phyloP scores from a whole-genome alignment of 192 early-diverging fungal genomes.

The Polychytrium aggregatum region DNA sequence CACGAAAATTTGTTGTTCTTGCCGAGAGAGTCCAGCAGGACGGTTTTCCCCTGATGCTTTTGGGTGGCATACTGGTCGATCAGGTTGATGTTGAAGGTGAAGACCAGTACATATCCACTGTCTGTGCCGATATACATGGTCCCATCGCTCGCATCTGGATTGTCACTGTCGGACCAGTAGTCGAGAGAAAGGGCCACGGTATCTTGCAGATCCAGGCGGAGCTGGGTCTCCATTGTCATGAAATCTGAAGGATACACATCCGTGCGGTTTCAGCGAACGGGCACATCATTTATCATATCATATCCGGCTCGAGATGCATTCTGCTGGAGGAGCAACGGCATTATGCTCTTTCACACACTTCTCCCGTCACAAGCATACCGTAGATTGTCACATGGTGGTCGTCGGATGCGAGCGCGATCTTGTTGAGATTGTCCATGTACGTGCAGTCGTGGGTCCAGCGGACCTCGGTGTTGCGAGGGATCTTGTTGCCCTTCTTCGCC shows the following conservation, averaged over 20 bases:
- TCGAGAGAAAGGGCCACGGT: constrained; percentile 21
- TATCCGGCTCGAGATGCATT: too few species aligned
- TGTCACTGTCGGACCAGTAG: constrained; percentile 17
- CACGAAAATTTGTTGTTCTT: constrained; percentile 9
- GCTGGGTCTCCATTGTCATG: constrained; percentile 26
- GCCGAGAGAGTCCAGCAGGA: constrained; percentile 6
- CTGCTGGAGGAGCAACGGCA: too few species aligned
- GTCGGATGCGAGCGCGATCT: constrained; percentile 32
- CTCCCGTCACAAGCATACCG: too few species aligned
- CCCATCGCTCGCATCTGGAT: constrained; percentile 22
- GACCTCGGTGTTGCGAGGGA: too few species aligned
- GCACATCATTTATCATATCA: too few species aligned
- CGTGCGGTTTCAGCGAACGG: too few species aligned
- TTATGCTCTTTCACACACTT: too few species aligned
- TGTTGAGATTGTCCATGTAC: constrained; percentile 24
- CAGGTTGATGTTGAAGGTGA: constrained; percentile 21
- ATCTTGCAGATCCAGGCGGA: constrained; percentile 33
- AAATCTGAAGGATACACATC: too few species aligned
- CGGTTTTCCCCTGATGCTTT: constrained; percentile 3
- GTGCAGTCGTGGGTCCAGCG: constrained; percentile 36
- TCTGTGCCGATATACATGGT: constrained; percentile 28
- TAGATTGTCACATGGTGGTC: constrained; percentile 41
- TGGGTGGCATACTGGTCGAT: neutral
- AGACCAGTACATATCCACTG: constrained; percentile 21
- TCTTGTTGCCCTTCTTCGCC: too few species aligned